Evolutionary conservation across 2,329 filamentous ascomycete genomes (phyloP), one percentile per base, ranked within the genome.

Genomic region (Neospermospora avenae): DNA sequence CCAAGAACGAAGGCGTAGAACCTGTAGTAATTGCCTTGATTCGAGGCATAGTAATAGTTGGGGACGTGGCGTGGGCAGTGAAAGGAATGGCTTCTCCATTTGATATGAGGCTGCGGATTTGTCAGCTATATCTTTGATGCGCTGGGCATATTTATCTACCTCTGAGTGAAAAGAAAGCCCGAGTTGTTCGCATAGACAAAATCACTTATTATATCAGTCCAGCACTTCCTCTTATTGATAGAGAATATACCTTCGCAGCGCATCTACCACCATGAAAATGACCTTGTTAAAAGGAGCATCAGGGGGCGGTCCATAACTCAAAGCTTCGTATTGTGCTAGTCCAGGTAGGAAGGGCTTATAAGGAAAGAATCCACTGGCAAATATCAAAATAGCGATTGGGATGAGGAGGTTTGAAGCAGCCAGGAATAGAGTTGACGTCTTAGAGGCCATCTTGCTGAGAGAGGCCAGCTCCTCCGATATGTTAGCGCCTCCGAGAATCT

Each of bases 261-360:
- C 93, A 82, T 99, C 95, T 28, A 99, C 89, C 6, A 99, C 92
- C 93, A 99, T 98, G 74, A 99, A 97, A 57, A 99, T 81, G 56
- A 98, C 80, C 70, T 88, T 92, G 75, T 98, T 86, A 74, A 99
- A 99, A 0, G 89, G 86, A 35, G 90, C 82, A 52, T 80, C 75
- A 3, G 89, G 86, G 6, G 81, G 81, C 49, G 76, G 70, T 20
- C 78, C 85, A 77, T 82, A 80, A 49, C 79, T 76, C 28, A 83
- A 72, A 53, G 81, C 70, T 63, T 84, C 81, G 74, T 87, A 89
- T 64, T 82, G 78, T 10, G 95, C 93, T 49, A 96, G 78, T 3
- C 95, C 95, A 11, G 93, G 86, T 51, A 99, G 81, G 66, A 96
- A 89, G 2, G 95, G 92, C 72, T 99, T 99, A 77, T 98, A 97